phyloP scores from a whole-genome alignment of 164 flowering plant species.

The Umbilicus rupestris region DNA sequence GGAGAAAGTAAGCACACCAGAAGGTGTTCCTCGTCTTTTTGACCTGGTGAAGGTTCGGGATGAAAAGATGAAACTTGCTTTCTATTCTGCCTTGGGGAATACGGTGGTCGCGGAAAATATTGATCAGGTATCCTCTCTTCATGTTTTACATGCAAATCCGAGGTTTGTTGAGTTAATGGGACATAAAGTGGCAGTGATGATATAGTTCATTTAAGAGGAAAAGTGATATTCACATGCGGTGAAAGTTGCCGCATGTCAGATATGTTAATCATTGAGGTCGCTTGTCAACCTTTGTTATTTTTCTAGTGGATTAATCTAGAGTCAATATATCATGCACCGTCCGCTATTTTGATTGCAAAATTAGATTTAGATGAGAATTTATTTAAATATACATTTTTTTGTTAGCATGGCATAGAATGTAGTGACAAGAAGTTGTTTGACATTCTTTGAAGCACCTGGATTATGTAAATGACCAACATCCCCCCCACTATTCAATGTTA shows the following conservation, averaged over 20 bases:
- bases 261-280: too few species aligned
- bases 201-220: not conserved
- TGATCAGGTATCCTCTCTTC: slow-evolving; percentile 54
- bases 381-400: too few species aligned
- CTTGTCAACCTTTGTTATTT: too few species aligned
- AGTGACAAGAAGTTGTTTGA: too few species aligned
- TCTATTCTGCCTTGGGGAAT: slow-evolving; percentile 70
- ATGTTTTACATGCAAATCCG: not conserved
- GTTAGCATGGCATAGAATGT: too few species aligned
- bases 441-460: too few species aligned
- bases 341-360: too few species aligned
- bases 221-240: not conserved
- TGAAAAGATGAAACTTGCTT: slow-evolving; percentile 84
- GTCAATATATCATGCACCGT: too few species aligned
- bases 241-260: not conserved
- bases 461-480: too few species aligned
- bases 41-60: slow-evolving; percentile 77
- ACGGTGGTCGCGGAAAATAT: slow-evolving; percentile 86
- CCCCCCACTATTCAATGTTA: not conserved
- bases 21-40: slow-evolving; percentile 89
- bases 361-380: too few species aligned
- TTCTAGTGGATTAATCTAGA: too few species aligned
- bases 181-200: not conserved
- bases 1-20: slow-evolving; percentile 64
- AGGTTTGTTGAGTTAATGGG: not conserved